Percentiles rank a stretch among this genome's conserved stretches.
Evolutionary conservation across 2,329 filamentous ascomycete species (phyloP).

Genomic region (Fusarium metavorans): DNA sequence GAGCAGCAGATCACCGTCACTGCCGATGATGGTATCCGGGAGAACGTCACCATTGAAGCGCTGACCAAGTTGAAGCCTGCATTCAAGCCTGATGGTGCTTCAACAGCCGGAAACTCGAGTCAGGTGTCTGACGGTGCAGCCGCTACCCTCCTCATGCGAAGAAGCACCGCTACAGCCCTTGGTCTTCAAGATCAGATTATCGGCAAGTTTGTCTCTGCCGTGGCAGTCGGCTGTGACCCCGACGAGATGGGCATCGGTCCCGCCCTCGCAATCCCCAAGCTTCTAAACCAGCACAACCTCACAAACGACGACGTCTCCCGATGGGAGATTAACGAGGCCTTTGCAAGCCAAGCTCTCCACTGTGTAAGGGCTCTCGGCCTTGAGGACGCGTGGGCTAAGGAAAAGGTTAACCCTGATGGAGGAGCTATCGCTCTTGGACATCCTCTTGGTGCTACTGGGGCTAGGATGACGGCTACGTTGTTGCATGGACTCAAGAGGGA

Average conservation of each 20-base stretch:
- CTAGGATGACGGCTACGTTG: slow-evolving; percentile 81
- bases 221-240: slow-evolving; percentile 81
- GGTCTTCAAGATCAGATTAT: slow-evolving; percentile 78
- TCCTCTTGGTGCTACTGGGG: slow-evolving; percentile 89
- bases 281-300: slow-evolving; percentile 78
- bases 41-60: slow-evolving; percentile 74
- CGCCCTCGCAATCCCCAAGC: slow-evolving; percentile 84
- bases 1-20: slow-evolving; percentile 74
- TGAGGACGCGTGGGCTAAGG: slow-evolving; percentile 69
- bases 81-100: slow-evolving; percentile 79
- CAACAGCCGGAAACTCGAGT: slow-evolving; percentile 87
- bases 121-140: slow-evolving; percentile 93
- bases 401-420: slow-evolving; percentile 89
- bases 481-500: slow-evolving; percentile 74
- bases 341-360: slow-evolving; percentile 75
- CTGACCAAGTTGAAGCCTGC: slow-evolving; percentile 87
- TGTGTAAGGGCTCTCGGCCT: slow-evolving; percentile 79
- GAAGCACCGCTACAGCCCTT: slow-evolving; percentile 80
- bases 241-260: slow-evolving; percentile 97
- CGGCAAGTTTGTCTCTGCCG: slow-evolving; percentile 83
- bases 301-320: slow-evolving; percentile 77
- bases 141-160: slow-evolving; percentile 84
- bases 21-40: slow-evolving; percentile 86
- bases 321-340: slow-evolving; percentile 95
- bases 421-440: slow-evolving; percentile 96